phyloP scores from a whole-genome alignment of 768 basidiomycete genomes.

The Boletus patriciae region DNA sequence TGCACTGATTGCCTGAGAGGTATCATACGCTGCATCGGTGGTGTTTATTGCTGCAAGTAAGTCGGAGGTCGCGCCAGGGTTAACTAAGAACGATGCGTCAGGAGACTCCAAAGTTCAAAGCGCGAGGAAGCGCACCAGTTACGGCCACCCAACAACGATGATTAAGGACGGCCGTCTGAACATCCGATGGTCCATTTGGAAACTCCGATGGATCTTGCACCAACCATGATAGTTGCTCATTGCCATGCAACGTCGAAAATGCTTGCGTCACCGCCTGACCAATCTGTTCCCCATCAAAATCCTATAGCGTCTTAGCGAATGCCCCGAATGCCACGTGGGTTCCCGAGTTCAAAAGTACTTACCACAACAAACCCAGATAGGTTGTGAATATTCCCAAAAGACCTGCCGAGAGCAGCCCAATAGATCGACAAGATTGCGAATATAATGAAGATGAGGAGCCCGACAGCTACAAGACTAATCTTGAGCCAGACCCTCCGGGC shows the following conservation, averaged over 20 bases:
- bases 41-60: conserved; percentile 38
- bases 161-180: conserved; percentile 47
- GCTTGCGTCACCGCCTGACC: conserved; percentile 47
- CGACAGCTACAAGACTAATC: conserved; percentile 37
- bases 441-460: conserved; percentile 43
- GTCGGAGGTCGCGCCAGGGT: conserved; percentile 39
- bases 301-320: conserved; percentile 35
- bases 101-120: neutral
- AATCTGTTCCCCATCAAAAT: conserved; percentile 58
- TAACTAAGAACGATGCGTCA: conserved; percentile 34
- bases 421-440: conserved; percentile 55
- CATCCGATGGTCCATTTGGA: conserved; percentile 42
- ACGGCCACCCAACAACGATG: conserved; percentile 57
- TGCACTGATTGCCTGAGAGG: conserved; percentile 48
- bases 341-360: conserved; percentile 20
- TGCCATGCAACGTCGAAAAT: conserved; percentile 32
- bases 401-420: conserved; percentile 58
- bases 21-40: conserved; percentile 47
- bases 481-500: conserved; percentile 44
- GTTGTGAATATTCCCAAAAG: conserved; percentile 36
- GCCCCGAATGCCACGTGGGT: neutral
- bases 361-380: conserved; percentile 61
- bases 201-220: conserved; percentile 44
- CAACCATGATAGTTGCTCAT: conserved; percentile 47
- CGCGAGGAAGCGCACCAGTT: conserved; percentile 41